These are phyloP conservation scores for Persicaria maculosa DNA, from an alignment of 148 eudicot species.

Conservation along the genomic window DNA sequence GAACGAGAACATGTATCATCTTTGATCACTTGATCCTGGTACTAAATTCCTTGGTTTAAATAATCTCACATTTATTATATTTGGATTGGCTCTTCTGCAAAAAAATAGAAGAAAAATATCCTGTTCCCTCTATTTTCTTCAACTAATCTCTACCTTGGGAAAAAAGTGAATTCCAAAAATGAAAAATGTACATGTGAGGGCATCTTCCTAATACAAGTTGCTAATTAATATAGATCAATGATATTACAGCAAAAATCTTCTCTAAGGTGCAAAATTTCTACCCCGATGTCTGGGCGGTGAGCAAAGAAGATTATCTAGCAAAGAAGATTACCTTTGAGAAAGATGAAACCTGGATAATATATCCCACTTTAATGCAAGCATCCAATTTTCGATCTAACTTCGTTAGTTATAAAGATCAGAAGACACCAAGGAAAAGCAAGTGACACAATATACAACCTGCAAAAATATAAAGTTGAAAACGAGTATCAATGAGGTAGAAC, in stretches of 20 bases:
- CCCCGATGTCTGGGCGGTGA: not conserved
- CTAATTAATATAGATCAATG: not conserved
- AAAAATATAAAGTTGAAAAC: not conserved
- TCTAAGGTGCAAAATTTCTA: not conserved
- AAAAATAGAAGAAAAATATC: not conserved
- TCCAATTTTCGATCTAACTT: not conserved
- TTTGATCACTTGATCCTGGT: not conserved
- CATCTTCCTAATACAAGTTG: not conserved
- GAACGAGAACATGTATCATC: not conserved
- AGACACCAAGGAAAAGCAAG: not conserved
- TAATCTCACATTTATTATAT: not conserved
- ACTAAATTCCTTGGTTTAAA: not conserved
- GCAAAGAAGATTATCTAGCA: not conserved
- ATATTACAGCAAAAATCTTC: constrained; percentile 5
- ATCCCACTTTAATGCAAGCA: not conserved
- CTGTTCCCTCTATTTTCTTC: not conserved
- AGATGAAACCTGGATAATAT: not conserved
- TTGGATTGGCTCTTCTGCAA: constrained; percentile 1
- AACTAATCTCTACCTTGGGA: not conserved
- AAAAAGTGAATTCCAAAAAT: not conserved
- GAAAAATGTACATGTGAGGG: not conserved
- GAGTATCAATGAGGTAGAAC: not conserved
- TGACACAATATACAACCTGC: constrained; percentile 7
- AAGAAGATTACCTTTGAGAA: constrained; percentile 4
- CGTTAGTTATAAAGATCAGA: not conserved